Percentiles rank a stretch among this genome's conserved stretches.
Evolutionary conservation across 225 moss, liverwort and hornwort species (phyloP).

Genomic region (Neckera pumila): DNA sequence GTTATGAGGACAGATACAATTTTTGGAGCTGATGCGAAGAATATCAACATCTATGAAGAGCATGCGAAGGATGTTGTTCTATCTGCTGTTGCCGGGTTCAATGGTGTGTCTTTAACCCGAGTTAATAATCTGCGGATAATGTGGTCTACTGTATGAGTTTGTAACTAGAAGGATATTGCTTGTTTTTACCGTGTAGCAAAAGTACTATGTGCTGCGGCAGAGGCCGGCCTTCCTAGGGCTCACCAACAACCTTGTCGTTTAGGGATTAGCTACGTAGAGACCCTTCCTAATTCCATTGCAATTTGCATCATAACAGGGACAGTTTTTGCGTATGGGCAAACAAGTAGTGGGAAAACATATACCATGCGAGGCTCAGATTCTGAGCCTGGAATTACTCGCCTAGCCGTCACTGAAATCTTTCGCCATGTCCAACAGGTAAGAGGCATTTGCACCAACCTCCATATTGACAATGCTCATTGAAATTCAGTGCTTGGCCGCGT

Average conservation of each 20-base stretch:
- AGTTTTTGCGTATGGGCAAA: conserved; percentile 94
- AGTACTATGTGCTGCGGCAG: background rate
- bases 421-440: conserved; percentile 46
- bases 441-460: background rate
- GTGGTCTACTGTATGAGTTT: background rate
- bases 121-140: background rate
- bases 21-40: conserved; percentile 64
- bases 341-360: conserved; percentile 92
- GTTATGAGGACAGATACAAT: conserved; percentile 56
- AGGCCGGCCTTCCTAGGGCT: background rate
- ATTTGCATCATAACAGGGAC: conserved; percentile 43
- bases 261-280: background rate
- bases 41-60: conserved; percentile 61
- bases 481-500: background rate
- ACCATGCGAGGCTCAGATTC: conserved; percentile 78
- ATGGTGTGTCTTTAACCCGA: conserved; percentile 30
- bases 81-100: conserved; percentile 76
- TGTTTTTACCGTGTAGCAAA: background rate
- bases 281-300: background rate
- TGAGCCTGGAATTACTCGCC: conserved; percentile 79
- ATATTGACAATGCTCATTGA: background rate
- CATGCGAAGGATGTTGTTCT: conserved; percentile 77
- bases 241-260: background rate
- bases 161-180: background rate
- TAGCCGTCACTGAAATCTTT: conserved; percentile 84